These are phyloP conservation scores for Psilocybe mexicana DNA, from an alignment of 1,284 basidiomycete species.

Conservation along the genomic window DNA sequence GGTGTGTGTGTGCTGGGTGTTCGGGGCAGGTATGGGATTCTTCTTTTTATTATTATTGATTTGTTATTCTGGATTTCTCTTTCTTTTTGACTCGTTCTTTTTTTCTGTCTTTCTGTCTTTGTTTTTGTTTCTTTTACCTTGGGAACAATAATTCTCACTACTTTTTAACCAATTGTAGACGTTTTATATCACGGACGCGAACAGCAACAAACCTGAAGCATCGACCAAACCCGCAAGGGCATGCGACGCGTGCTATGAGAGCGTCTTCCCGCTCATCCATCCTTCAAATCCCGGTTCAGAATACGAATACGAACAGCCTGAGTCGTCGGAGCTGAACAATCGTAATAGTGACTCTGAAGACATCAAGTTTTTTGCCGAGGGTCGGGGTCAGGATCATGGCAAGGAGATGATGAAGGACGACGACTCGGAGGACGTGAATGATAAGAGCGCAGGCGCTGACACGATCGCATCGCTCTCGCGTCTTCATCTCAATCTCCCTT, in stretches of 20 bases:
- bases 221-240: constrained; percentile 71
- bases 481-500: constrained; percentile 54
- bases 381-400: no score
- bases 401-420: no score
- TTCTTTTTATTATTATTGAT: constrained; percentile 4
- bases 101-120: not conserved
- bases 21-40: constrained; percentile 66
- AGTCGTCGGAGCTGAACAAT: no score
- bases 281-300: constrained; percentile 14
- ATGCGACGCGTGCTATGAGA: constrained; percentile 84
- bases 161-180: constrained; percentile 46
- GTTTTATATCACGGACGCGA: constrained; percentile 71
- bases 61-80: not conserved
- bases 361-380: no score
- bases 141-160: not conserved
- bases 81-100: not conserved
- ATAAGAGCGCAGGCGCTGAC: constrained; percentile 17
- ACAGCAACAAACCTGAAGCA: constrained; percentile 38
- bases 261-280: constrained; percentile 74
- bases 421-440: no score
- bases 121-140: no score
- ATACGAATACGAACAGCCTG: no score
- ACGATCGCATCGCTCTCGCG: constrained; percentile 37
- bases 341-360: constrained; percentile 4
- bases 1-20: constrained; percentile 83